A percentile compares a stretch with the other conserved stretches of the same genome.
These are phyloP conservation scores for Gonapodya prolifera DNA, from an alignment of 192 early-diverging fungal genomes.

Conservation along the genomic window DNA sequence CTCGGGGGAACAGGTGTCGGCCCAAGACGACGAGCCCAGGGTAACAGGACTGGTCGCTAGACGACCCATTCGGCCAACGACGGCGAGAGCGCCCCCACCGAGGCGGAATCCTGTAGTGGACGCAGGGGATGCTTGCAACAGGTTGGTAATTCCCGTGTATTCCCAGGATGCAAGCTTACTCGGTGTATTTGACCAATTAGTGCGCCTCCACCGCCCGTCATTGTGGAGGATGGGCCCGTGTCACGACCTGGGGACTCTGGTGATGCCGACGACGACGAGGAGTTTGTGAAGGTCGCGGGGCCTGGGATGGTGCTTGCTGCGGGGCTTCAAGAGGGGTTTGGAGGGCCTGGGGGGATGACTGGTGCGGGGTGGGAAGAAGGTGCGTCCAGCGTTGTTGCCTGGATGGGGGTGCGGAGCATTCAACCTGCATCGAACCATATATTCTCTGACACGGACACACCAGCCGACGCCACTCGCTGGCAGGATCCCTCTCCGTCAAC, in stretches of 20 bases:
- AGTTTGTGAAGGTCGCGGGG: constrained; percentile 27
- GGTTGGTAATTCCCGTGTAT: constrained; percentile 15
- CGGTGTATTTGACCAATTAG: constrained; percentile 6
- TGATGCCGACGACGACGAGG: constrained; percentile 29
- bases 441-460: neutral
- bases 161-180: constrained; percentile 3
- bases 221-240: constrained; percentile 15
- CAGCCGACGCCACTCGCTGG: too few species aligned
- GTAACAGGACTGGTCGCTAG: constrained; percentile 4
- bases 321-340: constrained; percentile 14
- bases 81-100: constrained; percentile 36
- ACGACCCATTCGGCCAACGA: constrained; percentile 32
- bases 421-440: neutral
- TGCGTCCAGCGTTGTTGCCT: too few species aligned
- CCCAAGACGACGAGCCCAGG: neutral
- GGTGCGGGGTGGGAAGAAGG: neutral
- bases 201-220: constrained; percentile 21
- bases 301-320: neutral
- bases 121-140: constrained; percentile 15
- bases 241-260: constrained; percentile 3
- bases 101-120: constrained; percentile 16
- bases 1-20: constrained; percentile 8
- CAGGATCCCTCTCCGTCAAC: too few species aligned
- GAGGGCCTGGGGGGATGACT: neutral
- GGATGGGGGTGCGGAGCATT: neutral